Evolutionary conservation across 805 yeast genomes (phyloP), one percentile per base, ranked within the genome.

Genomic region (Maudiozyma bulderi): DNA sequence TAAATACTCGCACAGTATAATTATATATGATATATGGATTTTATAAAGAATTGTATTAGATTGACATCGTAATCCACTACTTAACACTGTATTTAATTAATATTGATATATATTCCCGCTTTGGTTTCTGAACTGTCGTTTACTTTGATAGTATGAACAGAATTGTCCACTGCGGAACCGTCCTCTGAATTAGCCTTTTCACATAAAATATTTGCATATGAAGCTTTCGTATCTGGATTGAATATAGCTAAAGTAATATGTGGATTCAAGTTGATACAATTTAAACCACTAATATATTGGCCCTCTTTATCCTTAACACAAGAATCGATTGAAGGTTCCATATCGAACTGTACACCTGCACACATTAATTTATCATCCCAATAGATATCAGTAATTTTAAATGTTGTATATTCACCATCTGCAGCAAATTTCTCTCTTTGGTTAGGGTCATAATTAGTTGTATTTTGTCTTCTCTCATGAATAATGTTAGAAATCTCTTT

Each of bases 241-340:
- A 68, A 58, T 0, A 86, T 77, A 0, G 90, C 95, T 11, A 87
- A 59, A 0, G 97, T 90, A 41, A 89, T 76, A 61, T 90, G 97
- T 0, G 84, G 72, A 51, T 64, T 62, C 47, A 66, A 61, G 50
- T 80, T 77, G 0, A 72, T 71, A 8, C 73, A 63, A 1, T 52
- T 43, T 6, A 65, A 46, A n/a, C 58, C 56, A 30, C 47, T 42
- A 3, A 57, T 52, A 9, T 34, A 41, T 1, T 57, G n/a, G 3
- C 55, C 54, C 2, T 49, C 31, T 2, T 49, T 10, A 37, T 54
- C 56, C 10, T n/a, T 32, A 3, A 61, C 44, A 37, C 54, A 52
- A 11, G 47, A 48, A 8, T 46, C 38, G 5, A 42, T 48, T 11
- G 38, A 33, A 8, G 31, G 32, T 14, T 48, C 51, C 7, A 48